Evolutionary conservation across 208 protist genomes (phyloP), one percentile per base, ranked within the genome.

Genomic region (Acanthamoeba royreba): DNA sequence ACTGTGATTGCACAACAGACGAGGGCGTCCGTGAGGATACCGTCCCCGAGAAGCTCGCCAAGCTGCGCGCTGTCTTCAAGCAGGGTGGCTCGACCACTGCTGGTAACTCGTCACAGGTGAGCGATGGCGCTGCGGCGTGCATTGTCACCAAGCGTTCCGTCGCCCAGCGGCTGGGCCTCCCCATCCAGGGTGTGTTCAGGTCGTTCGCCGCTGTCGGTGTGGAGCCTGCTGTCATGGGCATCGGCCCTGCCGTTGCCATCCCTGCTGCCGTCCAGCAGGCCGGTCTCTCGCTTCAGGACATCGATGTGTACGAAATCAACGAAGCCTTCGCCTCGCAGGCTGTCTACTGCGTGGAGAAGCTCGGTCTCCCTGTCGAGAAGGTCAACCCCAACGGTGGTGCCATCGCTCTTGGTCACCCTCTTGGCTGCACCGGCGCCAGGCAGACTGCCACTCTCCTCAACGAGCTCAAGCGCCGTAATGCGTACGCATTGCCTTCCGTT

Each of bases 251-350:
- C 8, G 95, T 95, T 46, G 97, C 94, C 35, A 96, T 94, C 31
- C 61, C 92, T 35, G 94, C 92, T 19, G 94, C 95, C 22, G 53
- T 98, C 28, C 63, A 94, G 38, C 66, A 93, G 66, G 95, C 95
- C 38, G 96, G 96, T 49, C 93, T 98, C 3, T 88, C 72, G 5
- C 63, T 97, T 5, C 88, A 94, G n/a, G 97, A 98, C 61, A 96
- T 98, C 31, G 96, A 97, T 85, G 96, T 98, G 3, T 96, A 79
- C 46, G 97, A 98, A 92, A 95, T 97, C 87, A 97, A 98, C 88
- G 97, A 92, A 38, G 86, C 86, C 38, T 92, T 92, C n/a, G 86
- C 86, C 40, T 92, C 86, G 43, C 86, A 92, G 58, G 35, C 40
- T 33, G 40, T 58, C 17, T 92, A 92, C 58, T 92, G 86, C 86